A percentile compares a stretch with the other conserved stretches of the same genome.
These are phyloP conservation scores for Eimeria mitis DNA, from an alignment of 169 alveolate species.

Conservation along the genomic window DNA sequence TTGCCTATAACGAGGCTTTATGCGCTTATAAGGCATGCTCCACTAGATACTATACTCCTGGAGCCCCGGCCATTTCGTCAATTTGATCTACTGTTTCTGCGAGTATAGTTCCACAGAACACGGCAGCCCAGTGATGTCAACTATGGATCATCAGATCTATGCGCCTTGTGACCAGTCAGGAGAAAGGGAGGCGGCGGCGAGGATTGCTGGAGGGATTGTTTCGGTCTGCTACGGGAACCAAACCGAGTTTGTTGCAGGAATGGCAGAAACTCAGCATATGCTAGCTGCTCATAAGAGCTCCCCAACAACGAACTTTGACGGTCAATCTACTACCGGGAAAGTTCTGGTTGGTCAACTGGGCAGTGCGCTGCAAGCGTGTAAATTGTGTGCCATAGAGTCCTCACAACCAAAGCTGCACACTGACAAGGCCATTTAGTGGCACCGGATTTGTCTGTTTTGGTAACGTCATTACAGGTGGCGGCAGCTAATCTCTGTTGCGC, in stretches of 20 bases:
- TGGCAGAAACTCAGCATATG: not conserved
- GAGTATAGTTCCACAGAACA: not conserved
- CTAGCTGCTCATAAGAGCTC: not conserved
- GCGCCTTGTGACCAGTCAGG: constrained; percentile 2
- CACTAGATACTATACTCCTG: not conserved
- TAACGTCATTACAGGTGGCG: constrained; percentile 16
- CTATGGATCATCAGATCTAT: not conserved
- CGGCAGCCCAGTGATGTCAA: not conserved
- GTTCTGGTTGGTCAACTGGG: constrained; percentile 28
- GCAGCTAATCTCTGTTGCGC: constrained; percentile 64
- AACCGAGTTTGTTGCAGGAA: not conserved
- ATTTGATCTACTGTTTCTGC: not conserved
- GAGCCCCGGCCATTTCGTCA: not conserved
- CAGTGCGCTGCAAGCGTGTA: not conserved
- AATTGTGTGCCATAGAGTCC: not conserved
- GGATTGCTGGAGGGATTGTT: constrained; percentile 32
- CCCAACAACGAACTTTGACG: not conserved
- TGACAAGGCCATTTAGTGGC: not conserved
- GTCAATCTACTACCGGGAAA: not conserved
- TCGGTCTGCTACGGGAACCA: constrained; percentile 8
- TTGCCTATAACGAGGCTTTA: constrained; percentile 62
- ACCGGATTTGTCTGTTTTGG: not conserved
- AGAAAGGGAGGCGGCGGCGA: constrained; percentile 10
- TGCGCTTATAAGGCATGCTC: constrained; percentile 54
- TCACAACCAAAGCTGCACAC: not conserved